These are phyloP conservation scores for Orbilia brochopaga DNA, from an alignment of 2,329 filamentous ascomycete species.

Conservation along the genomic window DNA sequence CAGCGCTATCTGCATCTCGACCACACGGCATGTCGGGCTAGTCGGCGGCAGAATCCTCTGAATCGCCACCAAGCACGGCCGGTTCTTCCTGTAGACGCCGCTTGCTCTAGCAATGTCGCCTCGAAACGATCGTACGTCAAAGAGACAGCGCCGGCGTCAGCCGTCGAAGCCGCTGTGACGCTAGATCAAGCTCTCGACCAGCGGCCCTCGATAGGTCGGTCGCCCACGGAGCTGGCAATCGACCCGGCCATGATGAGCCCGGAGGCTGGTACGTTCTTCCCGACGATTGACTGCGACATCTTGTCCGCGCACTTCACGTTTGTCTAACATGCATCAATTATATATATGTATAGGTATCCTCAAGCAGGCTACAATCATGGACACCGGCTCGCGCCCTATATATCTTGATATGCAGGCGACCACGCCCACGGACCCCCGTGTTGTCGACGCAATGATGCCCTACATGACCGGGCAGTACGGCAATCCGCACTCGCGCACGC, in stretches of 20 bases:
- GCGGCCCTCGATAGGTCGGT: slow-evolving; percentile 23
- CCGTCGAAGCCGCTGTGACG: slow-evolving; percentile 27
- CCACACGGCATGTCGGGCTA: neutral
- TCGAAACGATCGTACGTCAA: slow-evolving; percentile 35
- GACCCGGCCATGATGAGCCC: slow-evolving; percentile 46
- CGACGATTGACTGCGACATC: neutral
- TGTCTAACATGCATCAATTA: neutral
- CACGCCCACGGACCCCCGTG: slow-evolving; percentile 90
- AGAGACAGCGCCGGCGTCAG: slow-evolving; percentile 27
- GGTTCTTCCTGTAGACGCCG: neutral
- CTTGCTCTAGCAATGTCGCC: neutral
- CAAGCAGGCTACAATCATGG: slow-evolving; percentile 90
- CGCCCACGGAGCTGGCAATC: slow-evolving; percentile 28
- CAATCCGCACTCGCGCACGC: slow-evolving; percentile 95
- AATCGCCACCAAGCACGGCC: slow-evolving; percentile 6
- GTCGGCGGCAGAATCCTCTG: slow-evolving; percentile 9
- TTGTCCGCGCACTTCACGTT: neutral
- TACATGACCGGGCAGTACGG: slow-evolving; percentile 92
- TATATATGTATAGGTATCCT: slow-evolving; percentile 68
- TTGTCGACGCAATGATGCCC: slow-evolving; percentile 95
- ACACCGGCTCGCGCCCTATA: slow-evolving; percentile 89
- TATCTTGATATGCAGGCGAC: slow-evolving; percentile 99
- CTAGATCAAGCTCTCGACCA: slow-evolving; percentile 13
- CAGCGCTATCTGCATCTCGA: slow-evolving; percentile 11
- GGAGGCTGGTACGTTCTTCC: slow-evolving; percentile 25